Percentiles rank a stretch among this genome's conserved stretches.
These are phyloP conservation scores for Globisporangium orthogonon DNA, from an alignment of 352 stramenopile genomes.

Conservation along the genomic window DNA sequence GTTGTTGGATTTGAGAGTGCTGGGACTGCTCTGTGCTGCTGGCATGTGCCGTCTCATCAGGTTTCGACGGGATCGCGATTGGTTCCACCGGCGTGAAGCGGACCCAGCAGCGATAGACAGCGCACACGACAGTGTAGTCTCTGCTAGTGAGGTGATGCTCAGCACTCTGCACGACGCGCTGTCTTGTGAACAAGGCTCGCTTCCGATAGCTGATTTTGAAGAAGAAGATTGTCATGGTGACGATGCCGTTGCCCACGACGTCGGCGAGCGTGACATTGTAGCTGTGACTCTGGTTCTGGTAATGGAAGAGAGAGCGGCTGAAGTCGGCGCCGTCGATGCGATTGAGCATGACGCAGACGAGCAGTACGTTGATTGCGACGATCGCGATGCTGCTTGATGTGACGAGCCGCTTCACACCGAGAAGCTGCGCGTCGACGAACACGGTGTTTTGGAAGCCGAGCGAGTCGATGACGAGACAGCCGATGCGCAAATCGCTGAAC, in stretches of 20 bases:
- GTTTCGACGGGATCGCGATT: neutral
- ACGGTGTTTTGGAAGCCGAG: conserved; percentile 26
- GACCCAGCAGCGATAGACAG: conserved; percentile 12
- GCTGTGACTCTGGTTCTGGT: conserved; percentile 8
- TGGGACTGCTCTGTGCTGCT: no score
- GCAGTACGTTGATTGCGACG: conserved; percentile 15
- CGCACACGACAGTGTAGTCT: conserved; percentile 12
- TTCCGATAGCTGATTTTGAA: conserved; percentile 23
- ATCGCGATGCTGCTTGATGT: conserved; percentile 4
- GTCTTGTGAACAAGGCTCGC: conserved; percentile 6
- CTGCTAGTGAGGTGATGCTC: neutral
- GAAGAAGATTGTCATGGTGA: conserved; percentile 19
- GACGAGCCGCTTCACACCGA: conserved; percentile 13
- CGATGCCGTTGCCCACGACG: conserved; percentile 20
- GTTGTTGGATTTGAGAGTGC: conserved; percentile 3
- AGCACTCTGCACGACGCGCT: neutral
- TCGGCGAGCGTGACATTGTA: conserved; percentile 17
- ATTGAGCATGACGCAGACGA: conserved; percentile 17
- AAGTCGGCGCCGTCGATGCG: conserved; percentile 16
- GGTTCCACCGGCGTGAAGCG: neutral
- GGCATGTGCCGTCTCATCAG: neutral
- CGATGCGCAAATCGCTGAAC: conserved; percentile 17
- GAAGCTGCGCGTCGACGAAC: conserved; percentile 24
- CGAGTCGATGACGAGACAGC: conserved; percentile 18
- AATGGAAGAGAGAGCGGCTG: conserved; percentile 5